Base-by-base conservation (phyloP, 768 basidiomycete species). In the Hemileccinum impolitum region DNA sequence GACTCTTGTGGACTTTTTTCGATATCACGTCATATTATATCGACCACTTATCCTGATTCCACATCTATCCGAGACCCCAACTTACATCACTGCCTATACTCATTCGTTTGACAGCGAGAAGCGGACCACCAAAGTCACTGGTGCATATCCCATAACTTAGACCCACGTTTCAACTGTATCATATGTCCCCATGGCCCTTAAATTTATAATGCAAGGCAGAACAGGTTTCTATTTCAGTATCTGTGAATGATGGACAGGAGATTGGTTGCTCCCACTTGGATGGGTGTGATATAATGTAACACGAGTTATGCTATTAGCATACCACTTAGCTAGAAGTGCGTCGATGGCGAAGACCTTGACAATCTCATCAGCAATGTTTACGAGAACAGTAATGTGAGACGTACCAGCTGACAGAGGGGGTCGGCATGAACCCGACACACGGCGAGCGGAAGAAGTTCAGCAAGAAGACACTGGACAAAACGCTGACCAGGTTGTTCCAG, bases 1-100 rank as follows among this genome's bases (percentile, higher is more conserved):
- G 94, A 18, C 74, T 95, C 34, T 74, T 94, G 43, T 96, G 94
- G 94, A 95, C 94, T 8, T 75, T 96, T 52, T 93, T 94, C 65
- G 94, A 96, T 72, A 71, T 85, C 57, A 82, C 81, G 26, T 78
- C 84, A 35, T 71, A 79, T 57, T 87, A 85, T 65, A 89, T 91
- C 60, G 88, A 91, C 61, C 63, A 68, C 50, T 68, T 83, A 45
- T 78, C 79, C 35, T 69, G 47, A 67, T 40, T 31, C 38, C 39
- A 45, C 43, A 42, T 40, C 42, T 32, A 30, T 31, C 28, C 32
- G 47, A 52, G 47, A 35, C 35, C 40, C 19, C 35, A 7, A 34
- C 26, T 25, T 19, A 35, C 47, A 45, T 44, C 32, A 31, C 45
- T 48, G 52, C 30, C 35, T 41, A 43, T 51, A 63, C 42, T 51